These are phyloP conservation scores for Wakefieldia striispora DNA, from an alignment of 768 basidiomycete genomes.

Conservation along the genomic window DNA sequence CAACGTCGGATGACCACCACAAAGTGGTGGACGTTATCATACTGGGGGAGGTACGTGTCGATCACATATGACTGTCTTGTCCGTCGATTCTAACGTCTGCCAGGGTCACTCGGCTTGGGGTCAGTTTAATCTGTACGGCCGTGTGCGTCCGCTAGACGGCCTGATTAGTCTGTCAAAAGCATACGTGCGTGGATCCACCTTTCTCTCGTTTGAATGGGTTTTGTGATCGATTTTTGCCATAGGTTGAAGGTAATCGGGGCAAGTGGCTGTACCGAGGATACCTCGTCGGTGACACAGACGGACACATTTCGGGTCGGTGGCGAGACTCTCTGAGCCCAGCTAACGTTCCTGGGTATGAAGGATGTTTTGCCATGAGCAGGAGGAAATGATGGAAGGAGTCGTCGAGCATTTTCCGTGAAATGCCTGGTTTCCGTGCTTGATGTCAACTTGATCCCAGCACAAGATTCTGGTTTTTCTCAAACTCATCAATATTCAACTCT, in stretches of 20 bases:
- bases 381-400: conserved; percentile 38
- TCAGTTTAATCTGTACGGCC: conserved; percentile 75
- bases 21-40: conserved; percentile 56
- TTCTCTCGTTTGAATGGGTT: neutral
- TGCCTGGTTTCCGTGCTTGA: neutral
- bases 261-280: conserved; percentile 87
- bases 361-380: conserved; percentile 75
- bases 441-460: no score
- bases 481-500: no score
- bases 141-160: conserved; percentile 80
- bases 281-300: conserved; percentile 65
- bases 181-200: conserved; percentile 52
- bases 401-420: no score
- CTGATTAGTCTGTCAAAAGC: conserved; percentile 80
- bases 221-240: neutral
- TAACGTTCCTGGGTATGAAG: conserved; percentile 74
- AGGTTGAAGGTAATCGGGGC: conserved; percentile 74
- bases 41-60: conserved; percentile 60
- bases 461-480: no score
- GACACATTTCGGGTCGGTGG: conserved; percentile 82
- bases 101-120: conserved; percentile 94
- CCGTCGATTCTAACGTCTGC: no score
- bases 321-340: conserved; percentile 74
- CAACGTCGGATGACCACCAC: conserved; percentile 31
- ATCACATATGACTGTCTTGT: no score